A percentile compares a stretch with the other conserved stretches of the same genome.
phyloP scores from a whole-genome alignment of 352 stramenopile genomes.

The Saprolegnia parasitica region DNA sequence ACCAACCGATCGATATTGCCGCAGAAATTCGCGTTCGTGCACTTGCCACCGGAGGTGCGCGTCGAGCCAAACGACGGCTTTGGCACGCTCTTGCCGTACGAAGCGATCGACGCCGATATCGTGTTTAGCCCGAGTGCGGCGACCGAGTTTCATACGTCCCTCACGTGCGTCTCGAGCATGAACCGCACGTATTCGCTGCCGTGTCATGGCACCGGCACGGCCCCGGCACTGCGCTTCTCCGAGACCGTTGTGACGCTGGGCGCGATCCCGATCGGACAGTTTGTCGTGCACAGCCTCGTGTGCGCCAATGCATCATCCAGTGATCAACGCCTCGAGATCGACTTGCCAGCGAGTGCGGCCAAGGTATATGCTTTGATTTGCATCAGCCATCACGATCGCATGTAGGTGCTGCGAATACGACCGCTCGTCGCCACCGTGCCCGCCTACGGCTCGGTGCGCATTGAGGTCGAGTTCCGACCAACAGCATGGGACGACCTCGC shows the following conservation, averaged over 20 bases:
- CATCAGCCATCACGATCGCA: slow-evolving; percentile 23
- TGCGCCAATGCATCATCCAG: slow-evolving; percentile 42
- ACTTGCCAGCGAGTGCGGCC: slow-evolving; percentile 33
- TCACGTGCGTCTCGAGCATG: slow-evolving; percentile 43
- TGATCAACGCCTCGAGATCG: slow-evolving; percentile 43
- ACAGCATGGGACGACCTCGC: slow-evolving; percentile 1
- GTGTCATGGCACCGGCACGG: slow-evolving; percentile 38
- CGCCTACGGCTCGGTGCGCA: slow-evolving; percentile 39
- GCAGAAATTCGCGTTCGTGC: slow-evolving; percentile 65
- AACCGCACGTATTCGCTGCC: slow-evolving; percentile 47
- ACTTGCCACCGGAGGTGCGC: slow-evolving; percentile 43
- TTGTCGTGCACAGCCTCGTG: slow-evolving; percentile 39
- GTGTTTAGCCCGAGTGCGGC: slow-evolving; percentile 48
- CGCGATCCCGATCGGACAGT: slow-evolving; percentile 41
- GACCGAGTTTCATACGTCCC: slow-evolving; percentile 35
- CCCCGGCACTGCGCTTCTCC: slow-evolving; percentile 43
- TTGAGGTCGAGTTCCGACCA: slow-evolving; percentile 82
- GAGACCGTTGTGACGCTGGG: slow-evolving; percentile 47
- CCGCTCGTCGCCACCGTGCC: slow-evolving; percentile 57
- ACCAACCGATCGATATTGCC: slow-evolving; percentile 48
- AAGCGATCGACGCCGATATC: slow-evolving; percentile 37
- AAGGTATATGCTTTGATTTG: slow-evolving; percentile 32
- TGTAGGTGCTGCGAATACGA: slow-evolving; percentile 45
- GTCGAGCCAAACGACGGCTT: slow-evolving; percentile 60
- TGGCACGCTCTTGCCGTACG: slow-evolving; percentile 46